Conservation (phyloP, 139 green algal species). For the Eudorina sp. region DNA sequence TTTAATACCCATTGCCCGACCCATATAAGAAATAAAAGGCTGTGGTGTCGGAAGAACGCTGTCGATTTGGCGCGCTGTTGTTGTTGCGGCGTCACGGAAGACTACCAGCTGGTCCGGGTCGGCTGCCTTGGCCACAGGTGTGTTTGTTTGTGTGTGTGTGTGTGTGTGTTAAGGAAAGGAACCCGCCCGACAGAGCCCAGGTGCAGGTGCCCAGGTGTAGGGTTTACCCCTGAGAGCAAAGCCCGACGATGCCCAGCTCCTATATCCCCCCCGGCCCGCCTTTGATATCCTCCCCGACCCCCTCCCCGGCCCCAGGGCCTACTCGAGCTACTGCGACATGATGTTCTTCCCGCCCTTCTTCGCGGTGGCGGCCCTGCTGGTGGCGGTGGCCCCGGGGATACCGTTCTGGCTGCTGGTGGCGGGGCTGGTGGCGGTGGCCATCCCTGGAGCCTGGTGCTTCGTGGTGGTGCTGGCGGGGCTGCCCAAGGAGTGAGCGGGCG, state of each 20-base stretch:
- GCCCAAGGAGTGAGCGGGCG: not conserved
- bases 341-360: conserved; percentile 45
- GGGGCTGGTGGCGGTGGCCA: not conserved
- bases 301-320: conserved; percentile 8
- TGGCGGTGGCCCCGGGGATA: not conserved
- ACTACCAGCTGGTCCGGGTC: too few relatives aligned
- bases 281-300: too few relatives aligned
- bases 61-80: too few relatives aligned
- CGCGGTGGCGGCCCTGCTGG: not conserved
- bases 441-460: not conserved
- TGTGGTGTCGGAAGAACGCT: too few relatives aligned
- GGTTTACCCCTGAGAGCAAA: too few relatives aligned
- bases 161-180: not conserved
- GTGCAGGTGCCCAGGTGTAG: not conserved
- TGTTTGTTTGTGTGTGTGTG: not conserved
- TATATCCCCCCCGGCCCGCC: not conserved
- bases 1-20: too few relatives aligned
- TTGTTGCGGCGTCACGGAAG: too few relatives aligned
- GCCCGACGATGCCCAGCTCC: not conserved
- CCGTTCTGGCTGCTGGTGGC: conserved; percentile 28
- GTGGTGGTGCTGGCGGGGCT: not conserved
- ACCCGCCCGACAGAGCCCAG: not conserved
- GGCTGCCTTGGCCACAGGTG: too few relatives aligned
- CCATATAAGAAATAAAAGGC: too few relatives aligned
- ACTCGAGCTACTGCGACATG: conserved; percentile 10